Evolutionary conservation across 116 monocot genomes (phyloP), one percentile per base, ranked within the genome.

Genomic region (Iris pallida): DNA sequence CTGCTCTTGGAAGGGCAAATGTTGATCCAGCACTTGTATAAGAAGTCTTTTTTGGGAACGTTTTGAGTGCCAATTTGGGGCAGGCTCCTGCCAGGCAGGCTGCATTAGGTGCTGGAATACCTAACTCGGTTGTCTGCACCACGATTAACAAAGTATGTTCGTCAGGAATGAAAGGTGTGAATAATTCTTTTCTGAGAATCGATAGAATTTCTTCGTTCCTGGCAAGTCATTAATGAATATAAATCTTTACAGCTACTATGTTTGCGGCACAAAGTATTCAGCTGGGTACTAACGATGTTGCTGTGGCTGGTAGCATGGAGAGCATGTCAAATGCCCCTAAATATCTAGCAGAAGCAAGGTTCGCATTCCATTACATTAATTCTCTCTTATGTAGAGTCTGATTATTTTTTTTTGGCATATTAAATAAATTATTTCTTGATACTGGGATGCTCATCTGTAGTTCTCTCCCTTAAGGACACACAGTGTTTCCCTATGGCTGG

Each of bases 251-350:
- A 98, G 98, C 98, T 61, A 82, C 90, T 40, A 98, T 98, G 86
- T 71, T 90, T 66, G 98, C 88, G 18, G 86, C 98, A 68, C 98
- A 98, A 72, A 88, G 85, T 64, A 98, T 98, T 65, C 93, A 93
- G 48, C 72, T 98, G 65, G 98, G 98, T 45, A 88, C 84, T 53
- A 90, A 98, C 82, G 90, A 98, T 76, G 64, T 98, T 60, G 98
- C 93, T 65, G 90, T 98, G 44, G 74, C 86, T 65, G 98, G 98
- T 76, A 93, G 98, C 14, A 98, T 98, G 98, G 98, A 98, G 69
- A 98, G 93, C 86, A 98, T 98, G 98, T 93, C 98, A 74, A 98
- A 98, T 88, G 90, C 93, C 47, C 98, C 98, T 20, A 98, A 98
- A 73, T 98, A 98, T 80, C 70, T 98, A 59, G 79, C 84, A 75